These are phyloP conservation scores for Bryoerythrophyllum caledonicum DNA, from an alignment of 225 moss, liverwort and hornwort genomes.

Conservation along the genomic window DNA sequence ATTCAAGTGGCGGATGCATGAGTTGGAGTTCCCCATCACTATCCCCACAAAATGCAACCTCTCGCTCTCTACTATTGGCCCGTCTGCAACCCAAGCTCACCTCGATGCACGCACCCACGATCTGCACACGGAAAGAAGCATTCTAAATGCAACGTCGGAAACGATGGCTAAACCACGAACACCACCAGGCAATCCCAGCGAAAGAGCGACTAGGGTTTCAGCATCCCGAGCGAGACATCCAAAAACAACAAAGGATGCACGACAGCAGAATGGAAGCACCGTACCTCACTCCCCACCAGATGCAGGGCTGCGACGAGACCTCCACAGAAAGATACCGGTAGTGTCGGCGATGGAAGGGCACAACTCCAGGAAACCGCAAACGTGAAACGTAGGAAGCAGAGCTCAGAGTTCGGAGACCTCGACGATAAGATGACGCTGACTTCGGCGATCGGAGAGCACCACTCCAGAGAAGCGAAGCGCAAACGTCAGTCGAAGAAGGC, in stretches of 20 bases:
- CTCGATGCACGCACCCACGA: background rate
- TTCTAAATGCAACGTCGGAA: background rate
- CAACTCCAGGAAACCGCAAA: too few species aligned
- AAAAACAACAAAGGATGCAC: background rate
- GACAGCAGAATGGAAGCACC: background rate
- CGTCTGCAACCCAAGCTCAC: background rate
- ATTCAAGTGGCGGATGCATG: background rate
- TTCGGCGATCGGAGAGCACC: too few species aligned
- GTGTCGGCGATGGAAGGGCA: background rate
- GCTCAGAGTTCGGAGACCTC: too few species aligned
- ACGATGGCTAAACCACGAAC: background rate
- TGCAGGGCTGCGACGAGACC: background rate
- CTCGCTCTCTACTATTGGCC: background rate
- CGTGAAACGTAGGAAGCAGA: background rate
- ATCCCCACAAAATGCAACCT: background rate
- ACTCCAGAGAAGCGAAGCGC: too few species aligned
- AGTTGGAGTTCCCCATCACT: background rate
- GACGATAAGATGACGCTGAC: too few species aligned
- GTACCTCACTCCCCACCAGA: background rate
- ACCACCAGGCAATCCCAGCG: background rate
- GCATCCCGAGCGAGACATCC: background rate
- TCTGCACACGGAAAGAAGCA: background rate
- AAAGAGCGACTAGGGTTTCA: background rate
- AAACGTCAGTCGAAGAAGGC: too few species aligned
- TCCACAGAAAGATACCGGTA: background rate